These are phyloP conservation scores for Picochlorum sp. DNA, from an alignment of 139 green algal species.

Conservation along the genomic window DNA sequence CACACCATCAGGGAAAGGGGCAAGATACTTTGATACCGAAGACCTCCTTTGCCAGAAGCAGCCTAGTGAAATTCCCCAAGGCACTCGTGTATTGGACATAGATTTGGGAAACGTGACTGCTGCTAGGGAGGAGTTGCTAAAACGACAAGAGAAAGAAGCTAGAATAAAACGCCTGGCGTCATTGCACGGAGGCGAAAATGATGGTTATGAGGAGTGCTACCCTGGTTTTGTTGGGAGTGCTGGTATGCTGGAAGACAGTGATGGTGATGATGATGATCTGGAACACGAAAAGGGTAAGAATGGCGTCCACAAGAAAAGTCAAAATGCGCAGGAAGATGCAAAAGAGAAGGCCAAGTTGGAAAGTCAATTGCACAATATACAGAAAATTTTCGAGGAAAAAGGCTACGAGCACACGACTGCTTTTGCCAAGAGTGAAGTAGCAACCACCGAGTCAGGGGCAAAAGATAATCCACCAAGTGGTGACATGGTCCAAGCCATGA, in stretches of 20 bases:
- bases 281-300: conserved; percentile 2
- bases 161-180: not conserved
- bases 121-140: not conserved
- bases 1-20: not conserved
- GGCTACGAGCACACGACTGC: conserved; percentile 12
- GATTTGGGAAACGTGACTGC: not conserved
- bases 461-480: not conserved
- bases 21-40: conserved; percentile 20
- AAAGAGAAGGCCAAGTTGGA: conserved; percentile 18
- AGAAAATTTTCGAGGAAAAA: conserved; percentile 30
- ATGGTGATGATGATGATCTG: conserved; percentile 10
- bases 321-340: not conserved
- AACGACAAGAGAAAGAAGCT: not conserved
- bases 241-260: conserved; percentile 10
- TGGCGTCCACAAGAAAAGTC: not conserved
- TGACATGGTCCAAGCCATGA: not conserved
- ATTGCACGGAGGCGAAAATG: not conserved
- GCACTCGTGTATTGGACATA: not conserved
- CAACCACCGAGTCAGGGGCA: not conserved
- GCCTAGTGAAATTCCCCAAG: not conserved
- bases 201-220: conserved; percentile 29
- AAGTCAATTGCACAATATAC: conserved; percentile 14
- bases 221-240: conserved; percentile 15
- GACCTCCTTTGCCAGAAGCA: conserved; percentile 28
- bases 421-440: too few species aligned